These are phyloP conservation scores for Chalaropsis thielavioides DNA, from an alignment of 2,329 filamentous ascomycete species.

Conservation along the genomic window DNA sequence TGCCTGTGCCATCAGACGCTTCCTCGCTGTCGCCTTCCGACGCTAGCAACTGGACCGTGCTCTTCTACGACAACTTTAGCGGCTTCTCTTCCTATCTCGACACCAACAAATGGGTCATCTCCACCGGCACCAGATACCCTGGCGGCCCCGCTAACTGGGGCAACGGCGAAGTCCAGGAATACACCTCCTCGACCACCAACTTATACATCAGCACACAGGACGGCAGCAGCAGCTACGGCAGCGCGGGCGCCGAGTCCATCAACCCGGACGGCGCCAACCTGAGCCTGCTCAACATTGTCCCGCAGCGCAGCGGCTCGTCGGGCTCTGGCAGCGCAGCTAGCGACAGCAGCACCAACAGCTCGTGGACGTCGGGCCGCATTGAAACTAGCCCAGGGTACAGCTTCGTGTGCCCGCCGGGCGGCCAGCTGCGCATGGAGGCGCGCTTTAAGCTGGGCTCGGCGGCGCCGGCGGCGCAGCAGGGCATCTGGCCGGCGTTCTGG, in stretches of 20 bases:
- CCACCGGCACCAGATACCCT: slow-evolving; percentile 33
- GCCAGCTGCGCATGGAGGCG: slow-evolving; percentile 28
- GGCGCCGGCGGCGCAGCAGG: slow-evolving; percentile 22
- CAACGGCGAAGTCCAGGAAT: slow-evolving; percentile 34
- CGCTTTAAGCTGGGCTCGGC: slow-evolving; percentile 26
- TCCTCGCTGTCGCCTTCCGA: not conserved
- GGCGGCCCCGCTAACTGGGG: slow-evolving; percentile 35
- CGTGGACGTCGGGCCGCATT: slow-evolving; percentile 33
- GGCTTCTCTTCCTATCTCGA: slow-evolving; percentile 7
- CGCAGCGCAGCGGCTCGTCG: slow-evolving; percentile 3
- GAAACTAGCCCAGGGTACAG: slow-evolving; percentile 27
- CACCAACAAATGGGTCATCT: slow-evolving; percentile 9
- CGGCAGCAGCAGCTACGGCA: slow-evolving; percentile 22
- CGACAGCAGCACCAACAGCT: slow-evolving; percentile 19
- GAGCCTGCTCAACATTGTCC: slow-evolving; percentile 14
- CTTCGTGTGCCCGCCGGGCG: slow-evolving; percentile 25
- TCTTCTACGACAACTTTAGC: slow-evolving; percentile 24
- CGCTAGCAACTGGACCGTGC: slow-evolving; percentile 12
- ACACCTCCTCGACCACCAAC: slow-evolving; percentile 30
- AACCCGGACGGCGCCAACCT: not conserved
- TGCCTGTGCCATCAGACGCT: not conserved
- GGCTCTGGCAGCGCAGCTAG: not conserved
- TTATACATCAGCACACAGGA: slow-evolving; percentile 23
- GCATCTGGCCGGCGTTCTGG: slow-evolving; percentile 37
- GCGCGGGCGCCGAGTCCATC: not conserved